These are phyloP conservation scores for Teunomyces barrocoloradensis DNA, from an alignment of 805 yeast genomes.

Conservation along the genomic window DNA sequence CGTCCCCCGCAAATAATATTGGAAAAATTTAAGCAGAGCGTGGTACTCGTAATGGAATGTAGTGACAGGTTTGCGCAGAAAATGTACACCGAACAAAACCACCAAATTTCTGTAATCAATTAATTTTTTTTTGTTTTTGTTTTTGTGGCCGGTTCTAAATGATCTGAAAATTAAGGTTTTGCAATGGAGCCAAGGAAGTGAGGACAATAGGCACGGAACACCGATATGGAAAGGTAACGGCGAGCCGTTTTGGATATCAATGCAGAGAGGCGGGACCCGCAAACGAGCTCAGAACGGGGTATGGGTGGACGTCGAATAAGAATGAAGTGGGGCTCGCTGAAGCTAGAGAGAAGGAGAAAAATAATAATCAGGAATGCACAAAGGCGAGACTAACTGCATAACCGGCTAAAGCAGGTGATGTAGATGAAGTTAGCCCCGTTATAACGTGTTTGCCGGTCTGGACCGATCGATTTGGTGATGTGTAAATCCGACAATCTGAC, in stretches of 20 bases:
- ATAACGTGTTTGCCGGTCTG: neutral
- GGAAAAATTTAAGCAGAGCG: no score
- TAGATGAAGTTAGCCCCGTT: no score
- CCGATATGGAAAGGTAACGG: neutral
- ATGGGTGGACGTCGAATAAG: neutral
- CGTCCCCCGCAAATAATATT: no score
- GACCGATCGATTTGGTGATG: neutral
- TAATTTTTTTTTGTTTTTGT: no score
- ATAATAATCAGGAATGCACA: neutral
- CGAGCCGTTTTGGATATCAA: neutral
- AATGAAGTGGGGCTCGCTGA: neutral
- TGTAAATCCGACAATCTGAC: neutral
- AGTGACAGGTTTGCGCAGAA: neutral
- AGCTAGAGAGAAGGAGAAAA: neutral
- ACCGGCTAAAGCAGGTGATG: no score
- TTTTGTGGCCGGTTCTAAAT: neutral
- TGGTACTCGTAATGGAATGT: neutral
- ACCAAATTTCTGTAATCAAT: neutral
- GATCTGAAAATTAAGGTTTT: constrained; percentile 1
- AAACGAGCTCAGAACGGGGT: neutral
- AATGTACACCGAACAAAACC: neutral
- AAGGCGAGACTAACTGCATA: no score
- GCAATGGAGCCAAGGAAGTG: neutral
- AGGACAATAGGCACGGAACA: neutral
- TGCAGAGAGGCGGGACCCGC: neutral